Percentiles rank a stretch among this genome's conserved stretches.
phyloP scores from a whole-genome alignment of 1,139 yeast genomes.

The Candida glucosophila region DNA sequence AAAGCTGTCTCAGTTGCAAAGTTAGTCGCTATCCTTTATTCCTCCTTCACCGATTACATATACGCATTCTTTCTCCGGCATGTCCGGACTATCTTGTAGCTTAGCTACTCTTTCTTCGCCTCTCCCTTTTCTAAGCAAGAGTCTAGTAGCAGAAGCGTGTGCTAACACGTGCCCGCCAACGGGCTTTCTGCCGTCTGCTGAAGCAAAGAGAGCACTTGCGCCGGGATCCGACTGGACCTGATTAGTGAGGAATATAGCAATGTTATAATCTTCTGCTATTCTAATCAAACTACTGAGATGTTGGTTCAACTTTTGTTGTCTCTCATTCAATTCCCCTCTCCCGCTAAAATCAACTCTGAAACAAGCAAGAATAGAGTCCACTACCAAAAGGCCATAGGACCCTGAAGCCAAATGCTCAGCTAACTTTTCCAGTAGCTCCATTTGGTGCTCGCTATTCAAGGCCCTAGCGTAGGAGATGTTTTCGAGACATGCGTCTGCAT shows the following conservation, averaged over 20 bases:
- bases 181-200: slow-evolving; percentile 59
- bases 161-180: slow-evolving; percentile 60
- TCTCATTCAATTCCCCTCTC: slow-evolving; percentile 51
- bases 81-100: slow-evolving; percentile 54
- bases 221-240: slow-evolving; percentile 67
- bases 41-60: slow-evolving; percentile 48
- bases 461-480: slow-evolving; percentile 54
- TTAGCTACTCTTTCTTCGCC: slow-evolving; percentile 62
- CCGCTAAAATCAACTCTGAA: slow-evolving; percentile 55
- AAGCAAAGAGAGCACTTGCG: slow-evolving; percentile 54
- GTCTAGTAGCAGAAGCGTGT: slow-evolving; percentile 57
- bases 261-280: slow-evolving; percentile 50
- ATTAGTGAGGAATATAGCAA: slow-evolving; percentile 52
- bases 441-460: slow-evolving; percentile 52
- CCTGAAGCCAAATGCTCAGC: slow-evolving; percentile 45
- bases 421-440: slow-evolving; percentile 46
- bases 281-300: slow-evolving; percentile 45
- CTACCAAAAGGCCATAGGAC: slow-evolving; percentile 29
- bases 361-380: slow-evolving; percentile 57
- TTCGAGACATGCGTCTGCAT: slow-evolving; percentile 43
- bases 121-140: slow-evolving; percentile 51
- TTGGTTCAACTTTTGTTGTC: slow-evolving; percentile 52
- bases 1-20: too few relatives aligned
- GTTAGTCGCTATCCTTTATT: slow-evolving; percentile 35
- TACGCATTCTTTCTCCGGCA: slow-evolving; percentile 52